Percentiles rank a stretch among this genome's conserved stretches.
Evolutionary conservation across 345 rosid genomes (phyloP).

Genomic region (Eutrema japonicum): DNA sequence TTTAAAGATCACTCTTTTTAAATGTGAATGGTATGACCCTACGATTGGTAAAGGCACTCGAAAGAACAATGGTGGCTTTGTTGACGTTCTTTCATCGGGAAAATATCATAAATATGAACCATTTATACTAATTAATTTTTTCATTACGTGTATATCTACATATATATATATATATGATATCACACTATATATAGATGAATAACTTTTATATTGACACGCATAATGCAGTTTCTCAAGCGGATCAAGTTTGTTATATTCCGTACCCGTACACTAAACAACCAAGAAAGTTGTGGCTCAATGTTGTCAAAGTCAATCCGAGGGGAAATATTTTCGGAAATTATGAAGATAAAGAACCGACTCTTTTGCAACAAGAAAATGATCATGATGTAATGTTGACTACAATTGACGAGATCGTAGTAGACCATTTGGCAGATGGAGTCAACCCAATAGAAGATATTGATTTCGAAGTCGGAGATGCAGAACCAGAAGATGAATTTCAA

Average conservation of each 20-base stretch:
- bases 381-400: not conserved
- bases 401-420: not conserved
- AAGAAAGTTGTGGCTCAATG: not conserved
- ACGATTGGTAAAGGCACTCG: too few relatives aligned
- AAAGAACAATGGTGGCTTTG: too few relatives aligned
- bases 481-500: not conserved
- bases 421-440: not conserved
- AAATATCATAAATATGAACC: too few relatives aligned
- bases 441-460: not conserved
- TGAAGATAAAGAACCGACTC: not conserved
- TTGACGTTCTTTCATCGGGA: too few relatives aligned
- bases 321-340: rapidly evolving
- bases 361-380: not conserved
- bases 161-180: too few relatives aligned
- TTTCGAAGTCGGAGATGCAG: not conserved
- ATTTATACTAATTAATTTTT: too few relatives aligned
- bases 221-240: not conserved
- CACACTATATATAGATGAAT: too few relatives aligned
- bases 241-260: not conserved
- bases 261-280: not conserved
- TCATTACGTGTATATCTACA: too few relatives aligned
- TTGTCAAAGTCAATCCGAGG: not conserved
- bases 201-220: too few relatives aligned
- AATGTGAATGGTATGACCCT: too few relatives aligned
- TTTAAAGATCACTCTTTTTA: not conserved